A percentile compares a stretch with the other conserved stretches of the same genome.
Evolutionary conservation across 2,329 filamentous ascomycete species (phyloP).

Genomic region (Didymella pomorum): DNA sequence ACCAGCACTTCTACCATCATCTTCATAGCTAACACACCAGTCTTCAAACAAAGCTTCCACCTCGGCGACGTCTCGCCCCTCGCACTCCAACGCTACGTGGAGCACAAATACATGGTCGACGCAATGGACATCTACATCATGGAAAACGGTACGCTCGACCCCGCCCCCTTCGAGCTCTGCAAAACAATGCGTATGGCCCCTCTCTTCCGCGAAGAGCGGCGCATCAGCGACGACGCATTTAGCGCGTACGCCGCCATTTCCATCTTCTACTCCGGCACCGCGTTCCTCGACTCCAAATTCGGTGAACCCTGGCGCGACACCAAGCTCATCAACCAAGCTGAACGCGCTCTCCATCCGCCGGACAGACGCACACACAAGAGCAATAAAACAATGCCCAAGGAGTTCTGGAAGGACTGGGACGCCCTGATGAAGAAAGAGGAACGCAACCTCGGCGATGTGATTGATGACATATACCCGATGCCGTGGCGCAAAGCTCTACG

Average conservation of each 20-base stretch:
- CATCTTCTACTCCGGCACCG: slow-evolving; percentile 32
- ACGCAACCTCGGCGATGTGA: slow-evolving; percentile 10
- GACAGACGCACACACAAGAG: slow-evolving; percentile 51
- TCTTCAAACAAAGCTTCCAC: slow-evolving; percentile 57
- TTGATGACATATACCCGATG: slow-evolving; percentile 43
- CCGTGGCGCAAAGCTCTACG: slow-evolving; percentile 54
- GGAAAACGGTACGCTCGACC: slow-evolving; percentile 16
- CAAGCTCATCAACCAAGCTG: slow-evolving; percentile 52
- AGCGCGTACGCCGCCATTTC: slow-evolving; percentile 32
- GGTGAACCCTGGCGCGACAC: slow-evolving; percentile 49
- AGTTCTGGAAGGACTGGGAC: slow-evolving; percentile 53
- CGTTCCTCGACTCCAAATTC: slow-evolving; percentile 49
- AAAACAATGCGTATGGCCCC: slow-evolving; percentile 30
- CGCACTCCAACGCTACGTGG: slow-evolving; percentile 49
- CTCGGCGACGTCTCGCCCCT: slow-evolving; percentile 55
- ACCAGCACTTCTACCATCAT: background rate
- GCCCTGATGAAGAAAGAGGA: slow-evolving; percentile 29
- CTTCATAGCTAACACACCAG: slow-evolving; percentile 21
- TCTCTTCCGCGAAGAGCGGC: slow-evolving; percentile 29
- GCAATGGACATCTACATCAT: slow-evolving; percentile 37
- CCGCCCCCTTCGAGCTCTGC: slow-evolving; percentile 35
- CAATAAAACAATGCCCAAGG: slow-evolving; percentile 48
- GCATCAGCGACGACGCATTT: slow-evolving; percentile 36
- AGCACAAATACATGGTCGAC: slow-evolving; percentile 50
- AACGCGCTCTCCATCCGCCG: slow-evolving; percentile 51